Percentiles rank a stretch among this genome's conserved stretches.
Evolutionary conservation across 208 protist genomes (phyloP).

Genomic region (Acanthamoeba lenticulata): DNA sequence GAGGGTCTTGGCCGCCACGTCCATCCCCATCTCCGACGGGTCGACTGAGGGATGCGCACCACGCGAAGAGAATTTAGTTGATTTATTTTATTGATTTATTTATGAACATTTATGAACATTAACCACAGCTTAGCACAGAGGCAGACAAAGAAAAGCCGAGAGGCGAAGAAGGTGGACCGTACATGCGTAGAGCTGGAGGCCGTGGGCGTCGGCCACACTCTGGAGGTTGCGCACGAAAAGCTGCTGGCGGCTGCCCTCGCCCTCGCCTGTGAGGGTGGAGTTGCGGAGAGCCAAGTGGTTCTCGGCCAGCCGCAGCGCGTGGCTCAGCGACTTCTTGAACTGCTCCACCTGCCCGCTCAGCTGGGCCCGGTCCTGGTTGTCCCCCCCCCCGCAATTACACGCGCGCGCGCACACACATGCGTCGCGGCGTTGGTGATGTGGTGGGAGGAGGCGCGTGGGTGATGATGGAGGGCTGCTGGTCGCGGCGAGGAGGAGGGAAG

Average conservation of each 20-base stretch:
- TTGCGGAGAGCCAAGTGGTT: background rate
- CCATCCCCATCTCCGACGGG: background rate
- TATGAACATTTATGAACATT: too few species aligned
- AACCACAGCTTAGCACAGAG: too few species aligned
- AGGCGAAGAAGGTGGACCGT: background rate
- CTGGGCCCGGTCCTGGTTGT: background rate
- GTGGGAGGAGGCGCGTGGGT: background rate
- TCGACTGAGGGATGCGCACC: background rate
- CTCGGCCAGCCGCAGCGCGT: background rate
- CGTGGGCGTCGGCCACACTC: background rate
- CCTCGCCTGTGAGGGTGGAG: background rate
- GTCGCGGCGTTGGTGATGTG: background rate
- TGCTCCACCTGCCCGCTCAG: conserved; percentile 15
- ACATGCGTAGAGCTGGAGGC: conserved; percentile 8
- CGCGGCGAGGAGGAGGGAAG: background rate
- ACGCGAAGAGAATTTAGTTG: too few species aligned
- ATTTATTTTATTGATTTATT: too few species aligned
- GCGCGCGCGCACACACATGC: background rate
- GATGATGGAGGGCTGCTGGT: too few species aligned
- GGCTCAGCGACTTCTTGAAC: background rate
- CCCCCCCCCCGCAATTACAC: background rate
- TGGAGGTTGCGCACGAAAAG: background rate
- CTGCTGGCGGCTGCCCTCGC: background rate
- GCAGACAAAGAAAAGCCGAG: background rate
- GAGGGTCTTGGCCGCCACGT: background rate